Base-by-base conservation (phyloP, 495 filamentous ascomycete genomes). In the Penicillium nucicola region DNA sequence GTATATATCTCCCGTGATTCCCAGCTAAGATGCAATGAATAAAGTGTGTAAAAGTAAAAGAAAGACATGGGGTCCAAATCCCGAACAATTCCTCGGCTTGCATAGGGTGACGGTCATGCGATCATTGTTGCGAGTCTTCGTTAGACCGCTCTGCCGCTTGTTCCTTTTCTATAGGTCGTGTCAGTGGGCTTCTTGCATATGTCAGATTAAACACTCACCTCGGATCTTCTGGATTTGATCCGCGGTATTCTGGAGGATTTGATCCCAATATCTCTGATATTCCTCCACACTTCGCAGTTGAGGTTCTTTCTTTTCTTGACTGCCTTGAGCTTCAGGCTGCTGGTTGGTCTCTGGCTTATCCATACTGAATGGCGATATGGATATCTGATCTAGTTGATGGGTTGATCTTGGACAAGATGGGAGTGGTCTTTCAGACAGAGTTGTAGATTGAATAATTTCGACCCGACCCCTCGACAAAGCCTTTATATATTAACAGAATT, bases 181-280 rank as follows among this genome's bases (percentile, higher is more conserved):
- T 57, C 56, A 55, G 59, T 51, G 6, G 45, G 35, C 19, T 35
- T 47, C 42, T 53, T 53, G 57, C 61, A 61, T 61, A 42, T 53
- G 54, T 58, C 33, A 36, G 10, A 45, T 55, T 31, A 35, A 20
- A 50, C 33, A 48, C 58, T 30, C 41, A 65, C 62, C 56, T 59
- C 56, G 53, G 41, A 65, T 62, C 42, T 56, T 55, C 33, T 59
- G 45, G 38, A 65, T 56, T 11, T 65, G 58, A 45, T 41, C 52
- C 33, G 50, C 48, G 11, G 59, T 65, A 9, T 65, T 51, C 36
- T 65, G 52, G 30, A 62, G 56, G 28, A 65, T 39, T 46, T 65
- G 53, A 1, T 53, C 59, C 62, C 62, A 65, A 45, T 42, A 42
- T 18, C 34, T 42, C 33, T 65, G 62, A 33, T 65, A 65, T 35